Conservation (phyloP, 2,329 filamentous ascomycete genomes). For the Ophiostoma sp. region DNA sequence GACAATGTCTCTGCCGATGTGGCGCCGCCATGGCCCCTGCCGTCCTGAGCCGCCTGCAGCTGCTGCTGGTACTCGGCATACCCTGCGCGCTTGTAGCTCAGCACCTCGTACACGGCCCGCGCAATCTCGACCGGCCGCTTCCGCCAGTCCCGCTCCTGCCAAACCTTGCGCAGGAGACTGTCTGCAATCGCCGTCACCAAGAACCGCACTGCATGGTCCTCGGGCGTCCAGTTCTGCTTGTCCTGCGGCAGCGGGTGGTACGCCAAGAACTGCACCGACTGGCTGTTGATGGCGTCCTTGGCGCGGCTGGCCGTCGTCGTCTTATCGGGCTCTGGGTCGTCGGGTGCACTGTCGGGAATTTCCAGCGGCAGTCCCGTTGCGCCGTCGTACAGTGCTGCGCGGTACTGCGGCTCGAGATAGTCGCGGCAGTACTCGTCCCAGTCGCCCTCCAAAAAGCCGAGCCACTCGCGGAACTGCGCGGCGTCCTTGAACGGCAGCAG, state of each 20-base stretch:
- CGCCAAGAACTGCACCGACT: constrained; percentile 32
- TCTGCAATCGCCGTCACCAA: constrained; percentile 35
- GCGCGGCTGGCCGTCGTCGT: constrained; percentile 31
- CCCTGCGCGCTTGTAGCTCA: constrained; percentile 33
- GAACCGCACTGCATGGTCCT: constrained; percentile 39
- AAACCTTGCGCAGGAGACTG: constrained; percentile 34
- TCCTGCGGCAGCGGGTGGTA: constrained; percentile 32
- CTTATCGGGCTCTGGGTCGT: constrained; percentile 27
- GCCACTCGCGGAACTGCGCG: constrained; percentile 36
- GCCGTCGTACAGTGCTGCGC: constrained; percentile 19
- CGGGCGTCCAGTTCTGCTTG: constrained; percentile 35
- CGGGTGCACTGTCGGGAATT: neutral
- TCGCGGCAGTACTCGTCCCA: constrained; percentile 38
- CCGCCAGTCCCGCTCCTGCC: constrained; percentile 34
- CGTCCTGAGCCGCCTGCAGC: neutral
- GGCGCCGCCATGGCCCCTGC: no score
- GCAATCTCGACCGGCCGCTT: constrained; percentile 32
- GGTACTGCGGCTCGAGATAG: constrained; percentile 27
- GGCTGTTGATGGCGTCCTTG: constrained; percentile 32
- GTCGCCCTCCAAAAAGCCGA: constrained; percentile 33
- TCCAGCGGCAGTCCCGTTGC: neutral
- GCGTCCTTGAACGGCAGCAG: constrained; percentile 36
- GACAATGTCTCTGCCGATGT: neutral
- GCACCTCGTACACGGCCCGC: constrained; percentile 37
- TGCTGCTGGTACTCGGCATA: constrained; percentile 24